phyloP scores from a whole-genome alignment of 371 early-diverging fungal species.

The Mucor sp. region DNA sequence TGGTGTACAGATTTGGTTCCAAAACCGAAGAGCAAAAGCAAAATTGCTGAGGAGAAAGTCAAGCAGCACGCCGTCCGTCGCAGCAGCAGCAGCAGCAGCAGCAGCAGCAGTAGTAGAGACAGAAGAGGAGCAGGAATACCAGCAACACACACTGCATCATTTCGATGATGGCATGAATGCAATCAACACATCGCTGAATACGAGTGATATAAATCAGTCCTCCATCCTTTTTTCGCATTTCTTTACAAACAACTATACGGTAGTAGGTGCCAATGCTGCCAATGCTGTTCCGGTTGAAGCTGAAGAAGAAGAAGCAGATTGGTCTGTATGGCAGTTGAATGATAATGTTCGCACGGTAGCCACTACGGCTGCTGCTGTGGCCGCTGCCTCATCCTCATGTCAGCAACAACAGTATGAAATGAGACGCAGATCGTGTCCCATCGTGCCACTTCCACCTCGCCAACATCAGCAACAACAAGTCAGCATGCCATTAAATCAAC shows the following conservation, averaged over 20 bases:
- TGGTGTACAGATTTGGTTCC: slow-evolving; percentile 98
- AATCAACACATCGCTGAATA: neutral
- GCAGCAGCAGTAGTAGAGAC: neutral
- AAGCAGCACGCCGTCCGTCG: neutral
- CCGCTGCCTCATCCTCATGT: slow-evolving; percentile 17
- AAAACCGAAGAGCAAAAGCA: slow-evolving; percentile 93
- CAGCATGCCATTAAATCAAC: neutral
- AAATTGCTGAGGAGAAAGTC: slow-evolving; percentile 36
- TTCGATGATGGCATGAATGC: neutral
- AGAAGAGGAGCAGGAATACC: neutral
- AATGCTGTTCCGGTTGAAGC: neutral
- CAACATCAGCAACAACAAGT: neutral
- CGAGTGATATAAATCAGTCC: slow-evolving; percentile 12
- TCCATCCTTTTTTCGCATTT: slow-evolving; percentile 41
- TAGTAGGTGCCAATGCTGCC: neutral
- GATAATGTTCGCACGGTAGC: slow-evolving; percentile 35
- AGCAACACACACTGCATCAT: neutral
- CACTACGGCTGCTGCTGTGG: slow-evolving; percentile 32
- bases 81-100: neutral
- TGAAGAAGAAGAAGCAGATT: neutral
- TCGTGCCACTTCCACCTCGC: neutral
- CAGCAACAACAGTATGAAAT: neutral
- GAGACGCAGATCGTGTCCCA: slow-evolving; percentile 18
- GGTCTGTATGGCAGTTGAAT: slow-evolving; percentile 4
- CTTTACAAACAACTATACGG: slow-evolving; percentile 24